Base-by-base conservation (phyloP, 2,329 filamentous ascomycete genomes). In the Thelonectria rubi region DNA sequence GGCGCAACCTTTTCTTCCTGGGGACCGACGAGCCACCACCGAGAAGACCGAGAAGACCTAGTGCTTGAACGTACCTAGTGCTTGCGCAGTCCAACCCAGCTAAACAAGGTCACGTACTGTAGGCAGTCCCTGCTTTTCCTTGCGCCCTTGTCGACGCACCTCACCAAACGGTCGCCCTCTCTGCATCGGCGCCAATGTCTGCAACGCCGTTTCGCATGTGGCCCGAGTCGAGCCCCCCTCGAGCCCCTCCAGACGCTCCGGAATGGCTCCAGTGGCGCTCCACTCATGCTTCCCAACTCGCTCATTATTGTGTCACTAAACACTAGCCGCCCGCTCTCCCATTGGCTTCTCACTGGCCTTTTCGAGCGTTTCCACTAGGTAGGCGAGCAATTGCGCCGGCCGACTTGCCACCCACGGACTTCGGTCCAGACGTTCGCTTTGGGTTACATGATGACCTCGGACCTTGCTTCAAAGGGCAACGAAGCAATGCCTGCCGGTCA, bases 1-100 rank as follows among this genome's bases (percentile, higher is more conserved):
- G 58, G 58, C 58, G 58, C 53, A 60, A 67, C 48, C 62, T 70
- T n/a, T 55, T 66, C 49, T 64, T 58, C 53, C 63, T 55, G 57
- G 62, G 66, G 57, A 18, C 40, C 55, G 58, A 52, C 32, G 58
- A 60, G 52, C 26, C 26, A 30, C 7, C 26, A 30, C 26, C 26
- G 7, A 30, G 7, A 30, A 30, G 5, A 30, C 26, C 26, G 10
- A 2, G 21, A 24, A 30, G 5, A 30, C 26, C 26, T 30, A 30
- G 26, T n/a, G 26, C 26, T 30, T 30, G 26, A 30, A 30, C 26
- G 7, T 30, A 30, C 26, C 26, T 30, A 30, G 26, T 30, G 26
- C 26, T 30, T 30, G n/a, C 26, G 8, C n/a, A 30, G 26, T 30
- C 26, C 21, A 43, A 37, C 30, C 20, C 37, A 47, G 21, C 24